A percentile compares a stretch with the other conserved stretches of the same genome.
Conservation (phyloP, 2,329 filamentous ascomycete species). For the Eutypella sp. region DNA sequence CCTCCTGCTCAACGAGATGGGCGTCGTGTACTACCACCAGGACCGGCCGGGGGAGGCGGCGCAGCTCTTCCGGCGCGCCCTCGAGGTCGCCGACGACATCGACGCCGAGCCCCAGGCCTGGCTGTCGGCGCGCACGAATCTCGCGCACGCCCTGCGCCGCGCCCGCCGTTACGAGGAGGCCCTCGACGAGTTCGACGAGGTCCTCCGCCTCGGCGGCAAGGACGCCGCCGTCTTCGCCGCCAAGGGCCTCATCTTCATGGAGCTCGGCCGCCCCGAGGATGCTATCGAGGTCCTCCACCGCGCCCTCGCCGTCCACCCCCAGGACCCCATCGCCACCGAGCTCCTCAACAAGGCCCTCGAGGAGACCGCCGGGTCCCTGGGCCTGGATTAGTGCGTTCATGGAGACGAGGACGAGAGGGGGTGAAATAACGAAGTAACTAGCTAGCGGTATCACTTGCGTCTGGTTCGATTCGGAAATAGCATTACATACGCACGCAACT, state of each 20-base stretch:
- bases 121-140: slow-evolving; percentile 79
- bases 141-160: slow-evolving; percentile 82
- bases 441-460: too few relatives aligned
- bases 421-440: too few relatives aligned
- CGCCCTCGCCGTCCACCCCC: slow-evolving; percentile 70
- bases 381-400: slow-evolving; percentile 2
- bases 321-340: slow-evolving; percentile 78
- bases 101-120: slow-evolving; percentile 78
- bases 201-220: slow-evolving; percentile 75
- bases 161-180: slow-evolving; percentile 65
- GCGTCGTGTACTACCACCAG: slow-evolving; percentile 93
- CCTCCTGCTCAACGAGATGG: slow-evolving; percentile 89
- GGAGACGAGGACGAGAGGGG: not conserved
- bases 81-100: slow-evolving; percentile 73
- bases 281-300: slow-evolving; percentile 82
- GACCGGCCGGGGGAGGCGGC: slow-evolving; percentile 71
- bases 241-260: slow-evolving; percentile 79
- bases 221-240: slow-evolving; percentile 74
- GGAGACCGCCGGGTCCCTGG: slow-evolving; percentile 45
- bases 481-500: too few relatives aligned
- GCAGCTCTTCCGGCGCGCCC: slow-evolving; percentile 70
- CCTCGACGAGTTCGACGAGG: slow-evolving; percentile 78
- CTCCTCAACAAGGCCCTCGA: slow-evolving; percentile 67
- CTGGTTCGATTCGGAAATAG: too few relatives aligned
- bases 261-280: slow-evolving; percentile 68